Percentiles rank a stretch among this genome's conserved stretches.
Conservation (phyloP, 2,329 filamentous ascomycete species). For the Fusarium pseudocircinatum region DNA sequence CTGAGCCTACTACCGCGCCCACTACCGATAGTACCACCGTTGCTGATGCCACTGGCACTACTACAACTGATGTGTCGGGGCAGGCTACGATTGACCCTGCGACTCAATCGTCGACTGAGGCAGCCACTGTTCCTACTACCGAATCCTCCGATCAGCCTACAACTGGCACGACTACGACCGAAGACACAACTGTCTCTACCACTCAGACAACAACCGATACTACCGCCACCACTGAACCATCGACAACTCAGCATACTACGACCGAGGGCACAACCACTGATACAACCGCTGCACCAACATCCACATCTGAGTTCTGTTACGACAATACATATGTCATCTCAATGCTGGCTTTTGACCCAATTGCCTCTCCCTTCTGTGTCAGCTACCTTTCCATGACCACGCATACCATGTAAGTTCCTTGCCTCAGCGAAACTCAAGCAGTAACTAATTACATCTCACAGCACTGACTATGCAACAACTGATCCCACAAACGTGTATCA, state of each 20-base stretch:
- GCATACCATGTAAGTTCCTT: background rate
- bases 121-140: background rate
- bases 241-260: background rate
- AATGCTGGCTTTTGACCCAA: background rate
- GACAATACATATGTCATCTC: background rate
- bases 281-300: background rate
- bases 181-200: background rate
- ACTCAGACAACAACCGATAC: background rate
- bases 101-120: background rate
- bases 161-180: background rate
- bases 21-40: background rate
- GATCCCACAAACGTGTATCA: background rate
- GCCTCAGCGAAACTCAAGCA: fast-evolving
- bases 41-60: background rate
- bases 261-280: background rate
- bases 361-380: background rate
- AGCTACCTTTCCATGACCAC: background rate
- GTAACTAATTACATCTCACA: fast-evolving
- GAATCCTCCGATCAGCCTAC: background rate
- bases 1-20: background rate
- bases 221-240: background rate
- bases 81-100: background rate
- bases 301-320: background rate
- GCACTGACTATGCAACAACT: background rate
- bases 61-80: background rate